Percentiles rank a stretch among this genome's conserved stretches.
These are phyloP conservation scores for Phytophthora palmivora DNA, from an alignment of 352 stramenopile genomes.

Conservation along the genomic window DNA sequence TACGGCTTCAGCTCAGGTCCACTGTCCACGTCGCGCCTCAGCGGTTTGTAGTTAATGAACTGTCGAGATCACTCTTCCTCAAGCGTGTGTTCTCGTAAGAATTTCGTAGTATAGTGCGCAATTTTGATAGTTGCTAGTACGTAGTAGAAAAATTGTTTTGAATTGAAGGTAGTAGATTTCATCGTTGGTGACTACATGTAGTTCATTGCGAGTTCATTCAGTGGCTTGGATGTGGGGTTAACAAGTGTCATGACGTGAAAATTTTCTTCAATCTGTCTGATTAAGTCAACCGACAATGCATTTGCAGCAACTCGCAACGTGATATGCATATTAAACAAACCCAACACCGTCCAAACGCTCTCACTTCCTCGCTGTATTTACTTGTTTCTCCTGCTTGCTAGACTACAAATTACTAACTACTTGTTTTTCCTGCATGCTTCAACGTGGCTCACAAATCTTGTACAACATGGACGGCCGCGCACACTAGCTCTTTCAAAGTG, in stretches of 20 bases:
- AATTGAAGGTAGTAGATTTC: too few species aligned
- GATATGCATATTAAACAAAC: too few species aligned
- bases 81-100: constrained; percentile 11
- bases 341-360: neutral
- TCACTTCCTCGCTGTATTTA: constrained; percentile 28
- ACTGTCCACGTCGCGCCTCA: constrained; percentile 41
- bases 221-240: too few species aligned
- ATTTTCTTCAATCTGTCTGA: too few species aligned
- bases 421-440: constrained; percentile 31
- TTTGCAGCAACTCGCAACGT: too few species aligned
- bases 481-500: constrained; percentile 8
- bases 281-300: too few species aligned
- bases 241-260: too few species aligned
- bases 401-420: constrained; percentile 42
- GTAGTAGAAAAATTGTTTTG: constrained; percentile 10
- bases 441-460: constrained; percentile 39
- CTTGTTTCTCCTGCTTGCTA: constrained; percentile 35
- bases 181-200: too few species aligned
- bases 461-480: constrained; percentile 33
- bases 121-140: constrained; percentile 7
- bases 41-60: constrained; percentile 35
- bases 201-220: too few species aligned
- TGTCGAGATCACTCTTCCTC: constrained; percentile 9
- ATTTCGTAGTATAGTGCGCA: constrained; percentile 22
- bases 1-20: constrained; percentile 38